A percentile compares a stretch with the other conserved stretches of the same genome.
phyloP scores from a whole-genome alignment of 2,329 filamentous ascomycete genomes.

The Paramyrothecium roridum region DNA sequence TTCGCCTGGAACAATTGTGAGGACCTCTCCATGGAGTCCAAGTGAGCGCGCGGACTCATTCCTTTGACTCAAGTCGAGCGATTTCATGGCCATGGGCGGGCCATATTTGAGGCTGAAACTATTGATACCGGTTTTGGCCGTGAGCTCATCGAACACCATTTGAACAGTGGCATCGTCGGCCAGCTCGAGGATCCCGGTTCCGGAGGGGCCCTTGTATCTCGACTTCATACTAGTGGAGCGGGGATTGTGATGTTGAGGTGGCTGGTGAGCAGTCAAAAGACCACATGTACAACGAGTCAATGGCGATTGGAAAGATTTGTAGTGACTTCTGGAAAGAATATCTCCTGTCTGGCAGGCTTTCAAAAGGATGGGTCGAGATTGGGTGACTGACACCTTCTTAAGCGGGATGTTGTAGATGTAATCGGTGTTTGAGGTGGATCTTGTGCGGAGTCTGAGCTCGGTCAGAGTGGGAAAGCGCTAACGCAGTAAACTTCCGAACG shows the following conservation, averaged over 20 bases:
- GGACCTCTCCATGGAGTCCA: constrained; percentile 46
- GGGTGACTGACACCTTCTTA: too few relatives aligned
- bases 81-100: constrained; percentile 65
- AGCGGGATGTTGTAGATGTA: not conserved
- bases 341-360: too few relatives aligned
- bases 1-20: constrained; percentile 46
- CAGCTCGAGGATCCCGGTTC: constrained; percentile 67
- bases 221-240: constrained; percentile 56
- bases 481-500: too few relatives aligned
- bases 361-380: too few relatives aligned
- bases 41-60: constrained; percentile 44
- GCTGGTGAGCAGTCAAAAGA: not conserved
- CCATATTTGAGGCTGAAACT: constrained; percentile 79
- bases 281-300: too few relatives aligned
- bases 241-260: not conserved
- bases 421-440: not conserved
- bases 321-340: too few relatives aligned
- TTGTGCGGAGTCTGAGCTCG: not conserved
- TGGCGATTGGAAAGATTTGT: too few relatives aligned
- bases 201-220: constrained; percentile 71
- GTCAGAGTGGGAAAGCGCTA: not conserved
- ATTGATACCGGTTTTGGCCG: constrained; percentile 59
- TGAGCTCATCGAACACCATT: constrained; percentile 59
- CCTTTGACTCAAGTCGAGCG: constrained; percentile 57
- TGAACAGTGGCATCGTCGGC: constrained; percentile 64